phyloP scores from a whole-genome alignment of 768 basidiomycete genomes.

The Lentinula guzmanii region DNA sequence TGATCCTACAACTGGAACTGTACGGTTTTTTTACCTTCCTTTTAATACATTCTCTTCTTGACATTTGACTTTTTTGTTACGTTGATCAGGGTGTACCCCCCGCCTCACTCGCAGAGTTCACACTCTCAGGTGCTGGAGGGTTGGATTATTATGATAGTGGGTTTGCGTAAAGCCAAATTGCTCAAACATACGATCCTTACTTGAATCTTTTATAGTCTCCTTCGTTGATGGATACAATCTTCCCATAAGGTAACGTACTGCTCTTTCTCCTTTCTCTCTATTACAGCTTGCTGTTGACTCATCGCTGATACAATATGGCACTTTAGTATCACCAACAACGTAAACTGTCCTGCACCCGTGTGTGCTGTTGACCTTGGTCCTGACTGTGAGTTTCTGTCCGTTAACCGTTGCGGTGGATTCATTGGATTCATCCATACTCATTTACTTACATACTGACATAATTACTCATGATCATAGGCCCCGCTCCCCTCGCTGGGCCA shows the following conservation, averaged over 20 bases:
- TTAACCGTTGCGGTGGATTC: too few species aligned
- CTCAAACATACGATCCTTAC: too few species aligned
- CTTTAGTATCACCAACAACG: conserved; percentile 26
- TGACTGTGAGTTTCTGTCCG: conserved; percentile 17
- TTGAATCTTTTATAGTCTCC: conserved; percentile 26
- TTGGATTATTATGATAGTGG: conserved; percentile 35
- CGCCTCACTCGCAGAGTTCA: conserved; percentile 42
- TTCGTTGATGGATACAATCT: conserved; percentile 46
- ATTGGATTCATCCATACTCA: neutral
- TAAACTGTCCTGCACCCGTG: conserved; percentile 29
- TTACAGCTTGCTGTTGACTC: too few species aligned
- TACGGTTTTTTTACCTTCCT: conserved; percentile 13
- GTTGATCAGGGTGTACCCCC: conserved; percentile 33
- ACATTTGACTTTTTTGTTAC: too few species aligned
- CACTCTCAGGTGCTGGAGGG: conserved; percentile 20
- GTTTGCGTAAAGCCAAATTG: neutral
- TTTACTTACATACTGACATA: neutral
- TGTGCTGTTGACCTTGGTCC: conserved; percentile 45
- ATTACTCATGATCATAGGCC: conserved; percentile 8
- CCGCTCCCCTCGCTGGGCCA: conserved; percentile 11
- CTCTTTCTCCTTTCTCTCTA: neutral
- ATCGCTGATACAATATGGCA: too few species aligned
- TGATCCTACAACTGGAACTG: conserved; percentile 43
- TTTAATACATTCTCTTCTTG: neutral
- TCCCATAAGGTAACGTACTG: conserved; percentile 21